Evolutionary conservation across 768 basidiomycete genomes (phyloP).

Genomic region (Naganishia vaughanmartiniae): DNA sequence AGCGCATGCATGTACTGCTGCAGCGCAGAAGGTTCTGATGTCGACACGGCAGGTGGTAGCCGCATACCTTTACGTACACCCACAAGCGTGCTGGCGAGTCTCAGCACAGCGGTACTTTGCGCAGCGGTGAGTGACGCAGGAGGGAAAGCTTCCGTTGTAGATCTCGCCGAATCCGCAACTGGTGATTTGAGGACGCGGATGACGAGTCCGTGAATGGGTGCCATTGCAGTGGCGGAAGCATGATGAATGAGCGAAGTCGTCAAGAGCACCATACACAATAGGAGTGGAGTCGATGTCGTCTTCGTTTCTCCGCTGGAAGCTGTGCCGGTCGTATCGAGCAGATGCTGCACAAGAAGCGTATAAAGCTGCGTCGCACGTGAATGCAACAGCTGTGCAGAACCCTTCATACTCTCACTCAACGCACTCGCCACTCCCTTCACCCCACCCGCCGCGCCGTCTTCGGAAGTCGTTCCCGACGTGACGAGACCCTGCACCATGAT

Average conservation of each 20-base stretch:
- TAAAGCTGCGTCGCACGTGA: constrained; percentile 68
- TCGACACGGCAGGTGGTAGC: constrained; percentile 38
- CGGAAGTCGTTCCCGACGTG: constrained; percentile 32
- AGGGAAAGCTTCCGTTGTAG: constrained; percentile 10
- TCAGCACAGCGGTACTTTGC: constrained; percentile 33
- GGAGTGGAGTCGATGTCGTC: constrained; percentile 45
- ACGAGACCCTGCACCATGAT: constrained; percentile 55
- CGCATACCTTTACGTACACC: constrained; percentile 47
- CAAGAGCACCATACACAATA: constrained; percentile 59
- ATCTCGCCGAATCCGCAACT: not conserved
- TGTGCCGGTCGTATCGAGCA: constrained; percentile 55
- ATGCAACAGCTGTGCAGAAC: constrained; percentile 58
- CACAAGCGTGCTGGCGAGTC: constrained; percentile 43
- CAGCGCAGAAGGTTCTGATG: constrained; percentile 17
- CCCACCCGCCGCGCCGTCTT: not conserved
- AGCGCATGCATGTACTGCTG: constrained; percentile 25
- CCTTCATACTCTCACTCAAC: constrained; percentile 66
- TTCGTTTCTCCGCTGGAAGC: not conserved
- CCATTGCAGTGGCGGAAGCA: constrained; percentile 57
- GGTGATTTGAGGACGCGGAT: constrained; percentile 24
- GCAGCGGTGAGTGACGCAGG: constrained; percentile 19
- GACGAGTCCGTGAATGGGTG: constrained; percentile 59
- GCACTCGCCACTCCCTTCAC: constrained; percentile 63
- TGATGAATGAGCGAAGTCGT: constrained; percentile 82
- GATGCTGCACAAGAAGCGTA: constrained; percentile 59